Percentiles rank a stretch among this genome's conserved stretches.
Conservation (phyloP, 306 rosid genomes). For the Lithocarpus polystachyus region DNA sequence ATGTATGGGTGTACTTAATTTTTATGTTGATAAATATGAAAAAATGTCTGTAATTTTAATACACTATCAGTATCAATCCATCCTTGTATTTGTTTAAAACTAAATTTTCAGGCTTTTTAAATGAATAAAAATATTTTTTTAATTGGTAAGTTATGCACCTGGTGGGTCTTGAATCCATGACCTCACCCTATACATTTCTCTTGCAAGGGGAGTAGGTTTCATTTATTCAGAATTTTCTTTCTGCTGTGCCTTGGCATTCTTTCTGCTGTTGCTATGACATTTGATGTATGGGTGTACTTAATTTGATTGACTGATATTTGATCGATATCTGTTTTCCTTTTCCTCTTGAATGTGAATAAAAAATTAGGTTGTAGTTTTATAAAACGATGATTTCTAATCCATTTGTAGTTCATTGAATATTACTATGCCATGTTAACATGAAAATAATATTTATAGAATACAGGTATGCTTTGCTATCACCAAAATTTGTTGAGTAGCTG, state of each 20-base stretch:
- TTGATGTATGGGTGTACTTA: background rate
- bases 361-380: background rate
- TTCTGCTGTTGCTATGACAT: background rate
- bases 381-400: background rate
- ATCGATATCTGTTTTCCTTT: background rate
- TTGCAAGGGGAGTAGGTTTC: too few relatives aligned
- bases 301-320: background rate
- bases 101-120: background rate
- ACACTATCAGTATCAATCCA: background rate
- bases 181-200: too few relatives aligned
- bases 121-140: too few relatives aligned
- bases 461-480: background rate
- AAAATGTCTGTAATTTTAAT: conserved; percentile 1
- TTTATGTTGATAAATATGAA: background rate
- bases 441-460: background rate
- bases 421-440: background rate
- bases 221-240: background rate
- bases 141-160: too few relatives aligned
- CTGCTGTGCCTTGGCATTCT: background rate
- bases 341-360: background rate
- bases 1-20: background rate
- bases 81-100: background rate
- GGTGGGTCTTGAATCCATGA: too few relatives aligned
- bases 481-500: background rate
- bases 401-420: background rate